These are phyloP conservation scores for Mycena galopus DNA, from an alignment of 768 basidiomycete species.

Conservation along the genomic window DNA sequence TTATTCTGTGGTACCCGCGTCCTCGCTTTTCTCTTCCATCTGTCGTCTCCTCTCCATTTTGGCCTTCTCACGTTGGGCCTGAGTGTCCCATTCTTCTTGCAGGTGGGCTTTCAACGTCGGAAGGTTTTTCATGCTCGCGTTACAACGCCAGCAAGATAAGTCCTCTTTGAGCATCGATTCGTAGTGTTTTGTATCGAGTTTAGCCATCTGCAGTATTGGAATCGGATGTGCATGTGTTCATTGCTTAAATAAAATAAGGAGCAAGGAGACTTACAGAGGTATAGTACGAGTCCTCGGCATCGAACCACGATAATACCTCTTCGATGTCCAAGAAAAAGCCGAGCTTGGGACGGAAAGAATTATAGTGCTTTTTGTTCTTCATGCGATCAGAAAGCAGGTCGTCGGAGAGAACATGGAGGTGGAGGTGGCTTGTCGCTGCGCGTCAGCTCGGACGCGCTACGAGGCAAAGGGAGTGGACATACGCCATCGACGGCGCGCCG, in stretches of 20 bases:
- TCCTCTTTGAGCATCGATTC: constrained; percentile 76
- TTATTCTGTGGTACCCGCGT: not conserved
- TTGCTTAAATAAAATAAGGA: not conserved
- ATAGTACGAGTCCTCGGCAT: constrained; percentile 70
- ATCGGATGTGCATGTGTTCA: not conserved
- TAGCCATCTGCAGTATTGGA: constrained; percentile 59
- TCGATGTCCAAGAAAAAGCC: constrained; percentile 87
- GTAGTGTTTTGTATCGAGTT: constrained; percentile 65
- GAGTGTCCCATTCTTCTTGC: constrained; percentile 76
- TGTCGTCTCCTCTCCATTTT: constrained; percentile 58
- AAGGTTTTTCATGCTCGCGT: constrained; percentile 73
- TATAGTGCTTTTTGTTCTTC: constrained; percentile 93
- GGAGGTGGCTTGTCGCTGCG: constrained; percentile 70
- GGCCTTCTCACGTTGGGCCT: constrained; percentile 56
- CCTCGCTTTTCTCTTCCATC: constrained; percentile 42
- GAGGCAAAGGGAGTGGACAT: constrained; percentile 46
- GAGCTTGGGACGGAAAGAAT: constrained; percentile 87
- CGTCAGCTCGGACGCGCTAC: constrained; percentile 12
- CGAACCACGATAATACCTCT: constrained; percentile 88
- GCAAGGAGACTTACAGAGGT: constrained; percentile 54
- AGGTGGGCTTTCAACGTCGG: constrained; percentile 83
- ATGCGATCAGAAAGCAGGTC: constrained; percentile 78
- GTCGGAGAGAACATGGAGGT: constrained; percentile 87
- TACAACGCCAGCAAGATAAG: constrained; percentile 81
- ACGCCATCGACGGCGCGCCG: constrained; percentile 89